Conservation (phyloP, 306 rosid genomes). For the Vigna reflexopilosa region DNA sequence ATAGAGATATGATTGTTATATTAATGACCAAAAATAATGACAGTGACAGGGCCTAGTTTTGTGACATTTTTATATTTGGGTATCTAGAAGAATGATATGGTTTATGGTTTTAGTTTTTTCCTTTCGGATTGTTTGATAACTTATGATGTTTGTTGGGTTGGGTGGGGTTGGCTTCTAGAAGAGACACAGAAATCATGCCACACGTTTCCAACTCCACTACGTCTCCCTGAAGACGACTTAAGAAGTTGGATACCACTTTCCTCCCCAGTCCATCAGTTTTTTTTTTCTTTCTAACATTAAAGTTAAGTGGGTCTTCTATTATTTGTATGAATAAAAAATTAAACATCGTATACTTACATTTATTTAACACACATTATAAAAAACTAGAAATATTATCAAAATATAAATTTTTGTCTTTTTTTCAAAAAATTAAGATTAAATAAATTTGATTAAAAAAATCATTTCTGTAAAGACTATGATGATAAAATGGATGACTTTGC, state of each 20-base stretch:
- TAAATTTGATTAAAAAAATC: too few relatives aligned
- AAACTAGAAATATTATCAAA: too few relatives aligned
- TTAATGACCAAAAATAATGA: constrained; percentile 2
- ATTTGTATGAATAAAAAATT: background rate
- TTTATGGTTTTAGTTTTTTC: background rate
- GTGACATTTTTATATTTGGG: background rate
- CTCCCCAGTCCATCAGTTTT: background rate
- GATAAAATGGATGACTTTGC: too few relatives aligned
- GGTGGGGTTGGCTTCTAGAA: constrained; percentile 46
- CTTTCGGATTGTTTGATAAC: constrained; percentile 12
- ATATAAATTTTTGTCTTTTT: too few relatives aligned
- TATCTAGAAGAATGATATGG: constrained; percentile 48
- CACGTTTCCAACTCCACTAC: constrained; percentile 50
- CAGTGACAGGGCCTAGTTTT: constrained; percentile 22
- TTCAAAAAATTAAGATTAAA: too few relatives aligned
- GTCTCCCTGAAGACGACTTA: constrained; percentile 34
- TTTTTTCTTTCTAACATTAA: background rate
- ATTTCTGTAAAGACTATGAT: too few relatives aligned
- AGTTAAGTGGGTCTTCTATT: background rate
- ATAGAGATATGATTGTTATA: constrained; percentile 33
- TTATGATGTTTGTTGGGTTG: background rate
- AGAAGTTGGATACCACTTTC: constrained; percentile 25
- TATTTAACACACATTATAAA: too few relatives aligned
- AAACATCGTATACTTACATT: too few relatives aligned
- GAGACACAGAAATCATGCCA: constrained; percentile 32